These are phyloP conservation scores for Primulina eburnea DNA, from an alignment of 257 asterid species.

Conservation along the genomic window DNA sequence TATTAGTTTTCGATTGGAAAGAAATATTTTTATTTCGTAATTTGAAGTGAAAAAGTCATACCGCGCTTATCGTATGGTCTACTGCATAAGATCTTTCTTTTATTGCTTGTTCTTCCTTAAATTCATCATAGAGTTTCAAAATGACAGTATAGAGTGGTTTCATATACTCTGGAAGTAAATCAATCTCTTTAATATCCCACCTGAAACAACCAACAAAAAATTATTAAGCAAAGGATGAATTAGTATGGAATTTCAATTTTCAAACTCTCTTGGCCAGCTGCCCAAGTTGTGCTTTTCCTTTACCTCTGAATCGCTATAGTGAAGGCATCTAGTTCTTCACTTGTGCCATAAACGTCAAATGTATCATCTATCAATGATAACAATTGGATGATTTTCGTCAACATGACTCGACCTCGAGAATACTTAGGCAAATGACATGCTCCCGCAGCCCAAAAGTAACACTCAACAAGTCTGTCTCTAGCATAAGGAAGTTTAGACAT, in stretches of 20 bases:
- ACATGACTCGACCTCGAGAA: constrained; percentile 22
- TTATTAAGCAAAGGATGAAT: too few relatives aligned
- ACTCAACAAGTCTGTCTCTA: constrained; percentile 30
- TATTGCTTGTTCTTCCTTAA: constrained; percentile 26
- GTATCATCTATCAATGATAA: constrained; percentile 26
- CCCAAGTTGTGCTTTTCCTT: not conserved
- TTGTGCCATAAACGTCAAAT: constrained; percentile 26
- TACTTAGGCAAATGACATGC: constrained; percentile 21
- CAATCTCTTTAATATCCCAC: constrained; percentile 37
- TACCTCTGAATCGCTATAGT: constrained; percentile 21
- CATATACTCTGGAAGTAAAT: constrained; percentile 40
- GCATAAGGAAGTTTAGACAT: constrained; percentile 21
- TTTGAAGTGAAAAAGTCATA: not conserved
- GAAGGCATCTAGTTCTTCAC: constrained; percentile 16
- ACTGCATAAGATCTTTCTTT: constrained; percentile 37
- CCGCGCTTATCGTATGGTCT: constrained; percentile 26
- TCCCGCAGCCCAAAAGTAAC: constrained; percentile 29
- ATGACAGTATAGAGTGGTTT: constrained; percentile 32
- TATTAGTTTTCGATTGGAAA: not conserved
- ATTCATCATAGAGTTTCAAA: constrained; percentile 27
- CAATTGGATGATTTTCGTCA: constrained; percentile 14
- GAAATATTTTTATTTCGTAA: not conserved
- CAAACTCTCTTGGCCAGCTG: too few relatives aligned
- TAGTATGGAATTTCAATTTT: too few relatives aligned
- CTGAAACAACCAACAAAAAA: constrained; percentile 8